Evolutionary conservation across 805 yeast genomes (phyloP).

Genomic region (Cyberlindnera maritima): DNA sequence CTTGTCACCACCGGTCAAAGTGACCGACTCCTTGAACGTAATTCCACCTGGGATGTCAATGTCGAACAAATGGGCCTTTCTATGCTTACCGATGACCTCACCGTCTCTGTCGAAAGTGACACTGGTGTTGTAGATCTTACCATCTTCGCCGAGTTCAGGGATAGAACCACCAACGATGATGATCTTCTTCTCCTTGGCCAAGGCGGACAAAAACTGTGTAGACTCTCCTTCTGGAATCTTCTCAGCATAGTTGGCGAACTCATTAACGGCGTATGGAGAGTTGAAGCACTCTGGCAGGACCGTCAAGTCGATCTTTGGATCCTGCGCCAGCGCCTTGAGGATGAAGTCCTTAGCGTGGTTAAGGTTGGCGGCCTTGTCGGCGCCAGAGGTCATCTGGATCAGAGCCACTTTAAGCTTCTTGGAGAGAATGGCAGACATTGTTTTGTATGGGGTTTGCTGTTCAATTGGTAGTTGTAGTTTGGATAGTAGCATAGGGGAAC

Average conservation of each 20-base stretch:
- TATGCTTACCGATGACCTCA: constrained; percentile 80
- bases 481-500: too few species aligned
- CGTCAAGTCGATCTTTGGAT: constrained; percentile 69
- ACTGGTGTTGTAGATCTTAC: constrained; percentile 70
- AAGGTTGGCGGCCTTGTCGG: constrained; percentile 77
- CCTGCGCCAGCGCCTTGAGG: constrained; percentile 54
- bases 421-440: constrained; percentile 21
- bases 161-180: constrained; percentile 89
- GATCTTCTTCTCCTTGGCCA: constrained; percentile 67
- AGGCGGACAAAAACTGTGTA: constrained; percentile 55
- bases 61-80: constrained; percentile 90
- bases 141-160: constrained; percentile 65
- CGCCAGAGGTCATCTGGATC: constrained; percentile 68
- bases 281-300: constrained; percentile 71
- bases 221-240: constrained; percentile 73
- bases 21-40: constrained; percentile 80
- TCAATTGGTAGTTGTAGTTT: too few species aligned
- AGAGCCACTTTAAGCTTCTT: constrained; percentile 76
- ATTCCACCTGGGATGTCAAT: constrained; percentile 93
- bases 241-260: constrained; percentile 88
- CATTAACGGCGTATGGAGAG: constrained; percentile 86
- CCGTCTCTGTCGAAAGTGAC: constrained; percentile 75
- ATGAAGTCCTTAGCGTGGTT: constrained; percentile 62
- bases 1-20: constrained; percentile 76
- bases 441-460: too few species aligned